phyloP scores from a whole-genome alignment of 768 basidiomycete genomes.

The Tricholoma matsutake region DNA sequence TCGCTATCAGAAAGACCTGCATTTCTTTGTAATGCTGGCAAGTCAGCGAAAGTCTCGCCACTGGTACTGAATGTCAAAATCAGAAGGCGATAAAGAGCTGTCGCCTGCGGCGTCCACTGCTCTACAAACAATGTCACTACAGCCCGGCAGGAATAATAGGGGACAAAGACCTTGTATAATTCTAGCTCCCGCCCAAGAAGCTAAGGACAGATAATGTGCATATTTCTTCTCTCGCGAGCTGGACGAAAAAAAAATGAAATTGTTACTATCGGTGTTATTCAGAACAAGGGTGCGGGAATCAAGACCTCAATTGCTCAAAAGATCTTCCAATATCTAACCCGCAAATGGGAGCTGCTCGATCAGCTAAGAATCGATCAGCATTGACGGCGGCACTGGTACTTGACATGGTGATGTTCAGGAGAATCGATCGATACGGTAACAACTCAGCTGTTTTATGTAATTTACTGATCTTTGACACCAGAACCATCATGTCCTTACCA shows the following conservation, averaged over 20 bases:
- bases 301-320: conserved; percentile 68
- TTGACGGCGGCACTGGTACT: conserved; percentile 26
- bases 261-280: not conserved
- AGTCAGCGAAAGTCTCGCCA: conserved; percentile 53
- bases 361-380: conserved; percentile 69
- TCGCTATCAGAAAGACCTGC: conserved; percentile 56
- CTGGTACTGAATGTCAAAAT: conserved; percentile 62
- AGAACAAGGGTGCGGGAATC: conserved; percentile 1
- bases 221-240: conserved; percentile 79
- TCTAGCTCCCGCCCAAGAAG: conserved; percentile 81
- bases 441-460: too few species aligned
- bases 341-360: conserved; percentile 74
- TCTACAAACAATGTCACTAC: conserved; percentile 27
- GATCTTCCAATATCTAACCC: conserved; percentile 64
- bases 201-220: conserved; percentile 65
- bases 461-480: too few species aligned
- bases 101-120: conserved; percentile 77
- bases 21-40: conserved; percentile 47
- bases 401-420: conserved; percentile 5
- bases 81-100: conserved; percentile 66
- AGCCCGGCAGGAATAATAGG: not conserved
- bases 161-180: conserved; percentile 58
- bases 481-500: conserved; percentile 11
- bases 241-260: conserved; percentile 7
- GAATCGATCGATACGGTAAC: not conserved